These are phyloP conservation scores for Heliamphora pulchella DNA, from an alignment of 179 eudicot species.

Conservation along the genomic window DNA sequence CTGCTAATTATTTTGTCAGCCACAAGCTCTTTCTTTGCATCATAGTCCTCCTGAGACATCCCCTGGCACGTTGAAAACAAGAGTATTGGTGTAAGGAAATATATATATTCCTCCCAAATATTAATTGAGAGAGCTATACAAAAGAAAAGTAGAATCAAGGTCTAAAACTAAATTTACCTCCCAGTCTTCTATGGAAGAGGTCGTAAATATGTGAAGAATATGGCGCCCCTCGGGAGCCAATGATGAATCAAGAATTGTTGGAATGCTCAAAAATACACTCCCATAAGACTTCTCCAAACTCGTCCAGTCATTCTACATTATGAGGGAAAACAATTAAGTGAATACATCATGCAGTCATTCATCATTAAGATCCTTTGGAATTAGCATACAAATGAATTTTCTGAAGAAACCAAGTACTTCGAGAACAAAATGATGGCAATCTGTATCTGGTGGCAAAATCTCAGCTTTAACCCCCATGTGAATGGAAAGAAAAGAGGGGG, in stretches of 20 bases:
- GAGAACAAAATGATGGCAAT: constrained; percentile 96
- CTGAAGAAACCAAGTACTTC: constrained; percentile 45
- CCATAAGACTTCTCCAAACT: constrained; percentile 76
- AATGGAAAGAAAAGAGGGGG: constrained; percentile 96
- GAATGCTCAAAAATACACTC: constrained; percentile 97
- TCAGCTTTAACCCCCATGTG: constrained; percentile 94
- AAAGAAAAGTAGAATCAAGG: neutral
- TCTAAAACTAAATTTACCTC: constrained; percentile 39
- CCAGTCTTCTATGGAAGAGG: constrained; percentile 92
- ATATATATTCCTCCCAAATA: neutral
- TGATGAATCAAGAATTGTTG: constrained; percentile 85
- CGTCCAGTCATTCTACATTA: constrained; percentile 66
- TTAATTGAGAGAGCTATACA: neutral
- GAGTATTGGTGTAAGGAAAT: neutral
- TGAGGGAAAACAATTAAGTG: constrained; percentile 9
- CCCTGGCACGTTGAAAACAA: constrained; percentile 38
- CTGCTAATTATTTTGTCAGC: constrained; percentile 82
- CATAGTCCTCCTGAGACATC: constrained; percentile 59
- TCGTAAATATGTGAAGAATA: constrained; percentile 92
- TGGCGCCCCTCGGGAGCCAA: constrained; percentile 87
- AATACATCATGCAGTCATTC: constrained; percentile 10
- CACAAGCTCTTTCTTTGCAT: constrained; percentile 73
- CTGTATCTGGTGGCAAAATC: constrained; percentile 81
- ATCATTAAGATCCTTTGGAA: neutral
- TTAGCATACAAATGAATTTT: constrained; percentile 5